phyloP scores from a whole-genome alignment of 176 grass and related monocot genomes.

The Elaeis guineensis region DNA sequence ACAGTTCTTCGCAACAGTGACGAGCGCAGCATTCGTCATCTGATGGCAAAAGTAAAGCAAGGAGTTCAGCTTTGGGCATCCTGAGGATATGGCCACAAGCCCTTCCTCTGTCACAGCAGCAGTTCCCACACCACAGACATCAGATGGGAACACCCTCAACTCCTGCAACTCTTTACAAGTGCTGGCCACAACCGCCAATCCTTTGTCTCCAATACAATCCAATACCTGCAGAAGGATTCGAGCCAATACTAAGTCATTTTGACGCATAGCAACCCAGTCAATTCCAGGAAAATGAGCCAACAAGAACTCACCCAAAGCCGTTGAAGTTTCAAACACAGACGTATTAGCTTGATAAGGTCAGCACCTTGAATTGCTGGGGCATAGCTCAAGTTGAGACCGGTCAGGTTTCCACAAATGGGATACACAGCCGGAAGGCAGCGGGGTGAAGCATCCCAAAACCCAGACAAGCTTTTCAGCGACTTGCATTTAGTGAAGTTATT shows the following conservation, averaged over 20 bases:
- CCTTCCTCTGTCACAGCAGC: constrained; percentile 4
- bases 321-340: constrained; percentile 1
- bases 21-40: constrained; percentile 1
- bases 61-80: not conserved
- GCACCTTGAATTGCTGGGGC: constrained; percentile 1
- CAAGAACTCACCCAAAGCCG: constrained; percentile 7
- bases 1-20: constrained; percentile 6
- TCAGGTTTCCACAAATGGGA: not conserved
- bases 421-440: not conserved
- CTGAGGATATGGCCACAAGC: constrained; percentile 3
- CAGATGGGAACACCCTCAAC: constrained; percentile 7
- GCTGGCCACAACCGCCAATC: not conserved
- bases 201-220: constrained; percentile 10
- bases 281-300: not conserved
- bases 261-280: not conserved
- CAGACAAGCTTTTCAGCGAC: not conserved
- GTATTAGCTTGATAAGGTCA: constrained; percentile 3
- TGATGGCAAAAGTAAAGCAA: constrained; percentile 4
- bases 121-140: not conserved
- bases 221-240: not conserved
- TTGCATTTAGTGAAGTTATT: not conserved
- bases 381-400: constrained; percentile 9
- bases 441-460: not conserved
- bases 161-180: constrained; percentile 5
- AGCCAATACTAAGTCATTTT: no score